phyloP scores from a whole-genome alignment of 352 stramenopile species.

The Phytophthora cactorum region DNA sequence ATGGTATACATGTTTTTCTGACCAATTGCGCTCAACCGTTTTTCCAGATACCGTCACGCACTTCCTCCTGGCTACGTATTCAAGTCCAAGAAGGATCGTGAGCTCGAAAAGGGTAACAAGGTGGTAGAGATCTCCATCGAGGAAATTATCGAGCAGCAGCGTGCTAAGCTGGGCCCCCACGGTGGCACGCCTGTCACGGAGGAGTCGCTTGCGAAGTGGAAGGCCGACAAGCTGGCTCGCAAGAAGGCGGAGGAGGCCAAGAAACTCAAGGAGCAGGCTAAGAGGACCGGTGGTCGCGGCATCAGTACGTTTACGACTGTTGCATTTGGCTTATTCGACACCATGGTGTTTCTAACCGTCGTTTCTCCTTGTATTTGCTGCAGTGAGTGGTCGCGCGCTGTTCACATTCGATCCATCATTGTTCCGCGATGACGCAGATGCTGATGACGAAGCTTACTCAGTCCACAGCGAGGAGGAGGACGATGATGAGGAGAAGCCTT shows the following conservation, averaged over 20 bases:
- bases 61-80: constrained; percentile 89
- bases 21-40: constrained; percentile 9
- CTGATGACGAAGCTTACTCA: constrained; percentile 86
- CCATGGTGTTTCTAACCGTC: constrained; percentile 7
- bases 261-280: constrained; percentile 84
- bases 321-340: neutral
- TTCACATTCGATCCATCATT: constrained; percentile 92
- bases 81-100: constrained; percentile 88
- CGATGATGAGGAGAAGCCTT: constrained; percentile 48
- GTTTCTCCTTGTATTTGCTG: constrained; percentile 21
- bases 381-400: constrained; percentile 91
- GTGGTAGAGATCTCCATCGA: constrained; percentile 87
- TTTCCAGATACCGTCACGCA: constrained; percentile 76
- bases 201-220: constrained; percentile 90
- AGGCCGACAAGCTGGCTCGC: constrained; percentile 79
- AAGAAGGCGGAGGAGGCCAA: constrained; percentile 87
- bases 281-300: constrained; percentile 82
- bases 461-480: constrained; percentile 66
- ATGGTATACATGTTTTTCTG: neutral
- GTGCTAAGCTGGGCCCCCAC: constrained; percentile 84
- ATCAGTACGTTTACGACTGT: constrained; percentile 71
- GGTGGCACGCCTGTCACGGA: constrained; percentile 89
- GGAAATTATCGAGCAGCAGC: constrained; percentile 92
- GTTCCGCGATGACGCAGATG: constrained; percentile 92
- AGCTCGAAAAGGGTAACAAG: constrained; percentile 86